Evolutionary conservation across 306 rosid species (phyloP).

Genomic region (Hippophae rhamnoides): DNA sequence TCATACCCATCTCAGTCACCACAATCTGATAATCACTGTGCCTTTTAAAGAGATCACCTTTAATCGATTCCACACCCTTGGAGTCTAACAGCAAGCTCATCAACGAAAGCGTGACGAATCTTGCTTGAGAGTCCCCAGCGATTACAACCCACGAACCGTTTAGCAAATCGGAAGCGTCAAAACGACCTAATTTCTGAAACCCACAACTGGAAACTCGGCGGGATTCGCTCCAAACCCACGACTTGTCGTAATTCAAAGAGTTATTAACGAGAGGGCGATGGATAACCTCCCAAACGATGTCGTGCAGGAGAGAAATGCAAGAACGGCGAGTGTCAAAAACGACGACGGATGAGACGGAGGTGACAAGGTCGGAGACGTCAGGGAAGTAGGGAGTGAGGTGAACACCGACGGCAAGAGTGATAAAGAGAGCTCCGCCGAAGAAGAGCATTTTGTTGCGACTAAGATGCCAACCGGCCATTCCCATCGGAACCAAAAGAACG

Average conservation of each 20-base stretch:
- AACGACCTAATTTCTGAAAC: constrained; percentile 44
- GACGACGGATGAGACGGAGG: constrained; percentile 57
- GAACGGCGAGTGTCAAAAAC: constrained; percentile 59
- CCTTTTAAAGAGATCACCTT: constrained; percentile 46
- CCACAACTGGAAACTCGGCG: constrained; percentile 40
- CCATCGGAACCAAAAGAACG: constrained; percentile 90
- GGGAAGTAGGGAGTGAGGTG: constrained; percentile 88
- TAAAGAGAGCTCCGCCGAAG: constrained; percentile 86
- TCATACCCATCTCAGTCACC: constrained; percentile 53
- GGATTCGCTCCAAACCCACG: constrained; percentile 56
- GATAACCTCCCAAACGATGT: constrained; percentile 51
- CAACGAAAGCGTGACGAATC: constrained; percentile 46
- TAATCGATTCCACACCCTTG: constrained; percentile 32
- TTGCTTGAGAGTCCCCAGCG: constrained; percentile 88
- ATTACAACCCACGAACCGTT: constrained; percentile 87
- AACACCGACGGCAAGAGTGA: constrained; percentile 87
- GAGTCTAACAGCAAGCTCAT: constrained; percentile 48
- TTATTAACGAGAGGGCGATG: constrained; percentile 33
- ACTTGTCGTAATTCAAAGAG: constrained; percentile 41
- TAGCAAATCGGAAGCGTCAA: constrained; percentile 62
- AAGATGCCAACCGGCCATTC: constrained; percentile 92
- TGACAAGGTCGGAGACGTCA: constrained; percentile 53
- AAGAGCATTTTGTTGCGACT: constrained; percentile 92
- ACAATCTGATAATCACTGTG: constrained; percentile 64
- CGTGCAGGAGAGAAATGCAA: constrained; percentile 66